Base-by-base conservation (phyloP, 495 filamentous ascomycete genomes). In the Neurospora tetrasperma region DNA sequence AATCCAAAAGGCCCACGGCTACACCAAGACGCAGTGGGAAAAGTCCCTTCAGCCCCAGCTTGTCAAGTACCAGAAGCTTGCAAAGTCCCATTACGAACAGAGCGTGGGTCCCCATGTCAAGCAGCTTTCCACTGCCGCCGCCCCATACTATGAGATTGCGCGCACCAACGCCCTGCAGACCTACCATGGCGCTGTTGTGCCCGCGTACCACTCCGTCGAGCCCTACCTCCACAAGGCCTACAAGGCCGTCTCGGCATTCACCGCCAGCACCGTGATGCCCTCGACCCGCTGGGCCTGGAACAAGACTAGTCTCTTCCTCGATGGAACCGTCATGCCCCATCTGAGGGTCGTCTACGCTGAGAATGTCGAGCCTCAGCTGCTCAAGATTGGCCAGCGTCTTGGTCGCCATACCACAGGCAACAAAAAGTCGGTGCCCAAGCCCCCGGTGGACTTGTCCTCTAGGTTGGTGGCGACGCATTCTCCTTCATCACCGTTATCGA, bases 291-390 rank as follows among this genome's bases (percentile, higher is more conserved):
- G 87, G 83, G 89, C 88, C 4, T 93, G 90, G 88, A 86, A 88
- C 16, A 89, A 88, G 41, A 86, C 85, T 2, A 86, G 87, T 69
- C 80, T 86, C n/a, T 92, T 97, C 76, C 83, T 93, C 14, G 89
- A 91, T 69, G 85, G 88, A 59, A 92, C 88, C 3, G 76, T 97
- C 14, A 96, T 92, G 91, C 94, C 94, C 9, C 89, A 90, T 76
- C 31, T 98, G 8, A 86, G 90, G 39, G 87, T 93, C 35, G 82
- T 97, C 12, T 98, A 97, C 76, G 90, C 90, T 42, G 89, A 96
- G 78, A 96, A 95, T 75, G 95, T 99, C 9, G 94, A 98, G 82
- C 96, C 96, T 12, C 96, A 99, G 79, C 86, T 99, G 1, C 88
- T 96, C 69, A 92, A 93, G 75, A 98, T 99, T 74, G 90, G 93